Conservation (phyloP, 345 rosid species). For the Acer campestre region DNA sequence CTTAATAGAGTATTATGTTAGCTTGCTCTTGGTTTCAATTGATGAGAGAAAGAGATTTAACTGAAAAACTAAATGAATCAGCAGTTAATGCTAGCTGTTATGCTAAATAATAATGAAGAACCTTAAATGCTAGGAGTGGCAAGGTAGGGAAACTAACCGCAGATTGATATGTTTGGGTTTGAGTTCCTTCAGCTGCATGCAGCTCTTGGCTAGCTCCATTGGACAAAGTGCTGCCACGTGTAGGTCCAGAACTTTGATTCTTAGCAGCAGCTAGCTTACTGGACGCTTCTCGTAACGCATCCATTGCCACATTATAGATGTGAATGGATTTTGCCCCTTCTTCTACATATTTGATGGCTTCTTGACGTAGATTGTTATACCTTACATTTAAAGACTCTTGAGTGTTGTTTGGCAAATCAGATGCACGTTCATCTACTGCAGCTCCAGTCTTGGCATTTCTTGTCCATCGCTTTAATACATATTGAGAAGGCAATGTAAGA, state of each 20-base stretch:
- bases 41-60: neutral
- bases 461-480: conserved; percentile 76
- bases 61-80: neutral
- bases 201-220: conserved; percentile 49
- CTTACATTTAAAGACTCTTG: conserved; percentile 57
- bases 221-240: conserved; percentile 25
- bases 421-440: conserved; percentile 37
- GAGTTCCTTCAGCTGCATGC: conserved; percentile 42
- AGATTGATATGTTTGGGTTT: conserved; percentile 38
- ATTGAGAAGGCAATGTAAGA: conserved; percentile 68
- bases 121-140: neutral
- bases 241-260: conserved; percentile 43
- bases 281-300: conserved; percentile 68
- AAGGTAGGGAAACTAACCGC: conserved; percentile 42
- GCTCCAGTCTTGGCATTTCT: conserved; percentile 64
- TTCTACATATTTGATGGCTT: conserved; percentile 74
- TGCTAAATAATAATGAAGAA: neutral
- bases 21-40: neutral
- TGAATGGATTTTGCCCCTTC: conserved; percentile 81
- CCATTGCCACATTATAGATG: conserved; percentile 70
- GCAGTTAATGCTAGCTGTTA: neutral
- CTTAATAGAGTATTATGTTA: neutral
- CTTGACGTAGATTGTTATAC: conserved; percentile 69
- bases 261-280: conserved; percentile 59
- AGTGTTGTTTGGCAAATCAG: conserved; percentile 41